phyloP scores from a whole-genome alignment of 768 basidiomycete species.

The Amyloporia xantha region DNA sequence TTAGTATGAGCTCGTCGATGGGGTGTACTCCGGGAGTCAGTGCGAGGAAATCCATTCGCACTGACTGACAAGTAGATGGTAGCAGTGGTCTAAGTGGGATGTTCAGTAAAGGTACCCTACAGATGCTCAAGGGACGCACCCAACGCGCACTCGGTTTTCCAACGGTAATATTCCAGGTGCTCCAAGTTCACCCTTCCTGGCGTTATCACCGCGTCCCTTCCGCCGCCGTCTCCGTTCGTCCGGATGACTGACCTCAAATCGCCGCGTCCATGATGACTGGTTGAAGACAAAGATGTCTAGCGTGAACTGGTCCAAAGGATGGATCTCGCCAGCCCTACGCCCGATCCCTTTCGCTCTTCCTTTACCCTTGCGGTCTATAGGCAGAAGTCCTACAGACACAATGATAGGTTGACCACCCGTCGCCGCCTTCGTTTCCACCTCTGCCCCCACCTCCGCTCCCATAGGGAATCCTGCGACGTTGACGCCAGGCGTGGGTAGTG shows the following conservation, averaged over 20 bases:
- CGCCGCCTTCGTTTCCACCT: conserved; percentile 8
- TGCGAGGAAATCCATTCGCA: conserved; percentile 81
- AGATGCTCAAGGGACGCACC: conserved; percentile 42
- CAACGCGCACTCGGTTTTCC: conserved; percentile 73
- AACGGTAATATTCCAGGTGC: conserved; percentile 65
- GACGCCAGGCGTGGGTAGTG: conserved; percentile 52
- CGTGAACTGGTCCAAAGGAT: conserved; percentile 68
- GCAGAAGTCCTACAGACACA: conserved; percentile 57
- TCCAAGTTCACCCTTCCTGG: conserved; percentile 20
- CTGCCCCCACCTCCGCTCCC: conserved; percentile 24
- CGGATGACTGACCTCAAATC: conserved; percentile 72
- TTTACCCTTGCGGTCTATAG: conserved; percentile 13
- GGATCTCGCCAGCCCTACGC: conserved; percentile 41
- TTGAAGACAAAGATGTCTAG: conserved; percentile 88
- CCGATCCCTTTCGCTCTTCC: conserved; percentile 25
- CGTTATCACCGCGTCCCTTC: conserved; percentile 30
- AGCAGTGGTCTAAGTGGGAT: conserved; percentile 51
- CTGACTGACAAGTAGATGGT: conserved; percentile 83
- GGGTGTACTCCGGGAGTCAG: conserved; percentile 74
- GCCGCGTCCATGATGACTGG: conserved; percentile 63
- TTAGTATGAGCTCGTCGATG: conserved; percentile 63
- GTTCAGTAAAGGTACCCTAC: not conserved
- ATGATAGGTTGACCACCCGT: conserved; percentile 52
- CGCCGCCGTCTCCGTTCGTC: conserved; percentile 40
- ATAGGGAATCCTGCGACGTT: conserved; percentile 32